Conservation (phyloP, 179 eudicot genomes). For the Spinacia oleracea region DNA sequence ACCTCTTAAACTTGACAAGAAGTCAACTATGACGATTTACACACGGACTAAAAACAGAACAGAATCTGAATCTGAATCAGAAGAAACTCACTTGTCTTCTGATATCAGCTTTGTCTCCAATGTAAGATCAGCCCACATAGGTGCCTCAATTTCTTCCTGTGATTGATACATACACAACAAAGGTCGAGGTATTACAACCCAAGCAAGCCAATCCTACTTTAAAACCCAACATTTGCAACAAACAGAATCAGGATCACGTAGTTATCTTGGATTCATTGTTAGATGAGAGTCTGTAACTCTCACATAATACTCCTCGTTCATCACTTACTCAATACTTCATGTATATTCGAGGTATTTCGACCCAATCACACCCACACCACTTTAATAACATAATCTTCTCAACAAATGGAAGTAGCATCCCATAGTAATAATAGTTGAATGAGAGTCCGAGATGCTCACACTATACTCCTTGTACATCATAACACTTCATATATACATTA, state of each 20-base stretch:
- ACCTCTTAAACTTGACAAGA: not conserved
- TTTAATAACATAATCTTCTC: not conserved
- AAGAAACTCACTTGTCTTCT: conserved; percentile 45
- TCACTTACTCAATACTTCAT: not conserved
- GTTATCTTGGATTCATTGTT: not conserved
- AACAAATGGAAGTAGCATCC: not conserved
- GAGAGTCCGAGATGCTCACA: not conserved
- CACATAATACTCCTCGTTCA: not conserved
- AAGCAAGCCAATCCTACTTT: not conserved
- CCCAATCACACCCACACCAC: not conserved
- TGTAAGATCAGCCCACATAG: conserved; percentile 65
- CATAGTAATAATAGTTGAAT: not conserved
- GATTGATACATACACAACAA: not conserved
- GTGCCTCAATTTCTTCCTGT: conserved; percentile 75
- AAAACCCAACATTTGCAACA: not conserved
- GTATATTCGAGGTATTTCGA: not conserved
- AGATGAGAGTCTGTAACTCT: not conserved
- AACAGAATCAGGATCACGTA: not conserved
- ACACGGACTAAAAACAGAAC: not conserved
- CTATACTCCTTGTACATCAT: not conserved
- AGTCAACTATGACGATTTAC: not conserved
- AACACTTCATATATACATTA: not conserved
- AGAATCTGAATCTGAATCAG: conserved; percentile 12
- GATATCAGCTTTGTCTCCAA: conserved; percentile 35
- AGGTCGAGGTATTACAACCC: not conserved